Evolutionary conservation across 2,329 filamentous ascomycete genomes (phyloP), one percentile per base, ranked within the genome.

Genomic region (Colletotrichum orbiculare): DNA sequence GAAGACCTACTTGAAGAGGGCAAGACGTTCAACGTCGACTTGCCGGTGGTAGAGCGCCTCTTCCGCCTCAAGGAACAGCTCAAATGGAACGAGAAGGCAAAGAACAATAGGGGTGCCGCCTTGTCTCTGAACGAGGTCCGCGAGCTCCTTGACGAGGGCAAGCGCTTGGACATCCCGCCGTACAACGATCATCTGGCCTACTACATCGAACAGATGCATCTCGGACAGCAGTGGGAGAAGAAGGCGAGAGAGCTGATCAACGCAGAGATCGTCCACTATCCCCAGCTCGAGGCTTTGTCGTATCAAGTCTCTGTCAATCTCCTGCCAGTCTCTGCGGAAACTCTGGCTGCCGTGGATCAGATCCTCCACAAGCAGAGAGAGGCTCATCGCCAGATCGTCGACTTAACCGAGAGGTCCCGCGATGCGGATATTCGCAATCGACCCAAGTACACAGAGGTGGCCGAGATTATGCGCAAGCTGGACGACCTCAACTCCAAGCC

Each of bases 351-450:
- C 8, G 93, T 99, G 34, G 96, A 99, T 72, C 91, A 93, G 53
- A 97, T 98, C 60, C 82, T 99, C 63, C 94, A 94, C 76, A 98
- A 97, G 78, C 96, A 99, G 76, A 90, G 96, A 17, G 96, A 98
- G 74, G 94, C 94, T 1, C 94, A 97, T 73, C 90, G 92, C 13
- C 91, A 94, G 71, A 97, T 99, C 58, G 81, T 94, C 53, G 91
- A 91, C 42, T 80, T 99, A 9, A 94, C 91, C 41, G 88, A 95
- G 64, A 89, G 90, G 61, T 95, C 91, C 68, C 91, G 89, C 69
- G 85, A 93, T 41, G 81, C 85, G 0, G 91, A 97, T 71, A 89
- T 93, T 72, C 85, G 87, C 45, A 90, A 93, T 70, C 87, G 96
- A 34, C 96, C 96, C 0, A 91, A 89, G 72, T 99, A 98, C 74